Conservation (phyloP, 2,329 filamentous ascomycete genomes). For the Phoma sp. region DNA sequence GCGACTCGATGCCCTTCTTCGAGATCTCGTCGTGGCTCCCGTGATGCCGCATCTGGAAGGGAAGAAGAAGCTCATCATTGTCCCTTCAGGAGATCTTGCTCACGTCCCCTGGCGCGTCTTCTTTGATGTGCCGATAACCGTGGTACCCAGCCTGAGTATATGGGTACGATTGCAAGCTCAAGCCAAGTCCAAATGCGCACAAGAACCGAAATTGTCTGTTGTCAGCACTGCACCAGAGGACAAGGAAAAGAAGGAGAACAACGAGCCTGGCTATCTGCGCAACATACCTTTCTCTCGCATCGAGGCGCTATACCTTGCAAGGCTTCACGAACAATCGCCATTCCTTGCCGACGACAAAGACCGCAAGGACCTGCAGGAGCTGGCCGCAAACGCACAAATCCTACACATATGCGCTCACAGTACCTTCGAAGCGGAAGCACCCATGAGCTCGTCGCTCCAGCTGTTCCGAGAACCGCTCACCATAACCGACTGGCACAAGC, state of each 20-base stretch:
- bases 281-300: constrained; percentile 2
- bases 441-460: no score
- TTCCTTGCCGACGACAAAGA: no score
- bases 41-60: not conserved
- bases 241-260: not conserved
- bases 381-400: no score
- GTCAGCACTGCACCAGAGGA: not conserved
- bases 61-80: not conserved
- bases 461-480: no score
- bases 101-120: constrained; percentile 2
- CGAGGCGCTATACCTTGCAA: not conserved
- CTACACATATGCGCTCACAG: no score
- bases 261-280: not conserved
- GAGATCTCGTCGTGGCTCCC: not conserved
- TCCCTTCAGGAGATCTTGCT: constrained; percentile 1
- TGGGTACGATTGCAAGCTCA: not conserved
- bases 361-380: no score
- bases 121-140: not conserved
- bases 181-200: not conserved
- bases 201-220: not conserved
- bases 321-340: no score
- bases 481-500: no score
- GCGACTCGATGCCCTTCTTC: not conserved
- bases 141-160: not conserved
- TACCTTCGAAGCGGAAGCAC: no score